Conservation (phyloP, 352 stramenopile genomes). For the Phytopythium helicoides region DNA sequence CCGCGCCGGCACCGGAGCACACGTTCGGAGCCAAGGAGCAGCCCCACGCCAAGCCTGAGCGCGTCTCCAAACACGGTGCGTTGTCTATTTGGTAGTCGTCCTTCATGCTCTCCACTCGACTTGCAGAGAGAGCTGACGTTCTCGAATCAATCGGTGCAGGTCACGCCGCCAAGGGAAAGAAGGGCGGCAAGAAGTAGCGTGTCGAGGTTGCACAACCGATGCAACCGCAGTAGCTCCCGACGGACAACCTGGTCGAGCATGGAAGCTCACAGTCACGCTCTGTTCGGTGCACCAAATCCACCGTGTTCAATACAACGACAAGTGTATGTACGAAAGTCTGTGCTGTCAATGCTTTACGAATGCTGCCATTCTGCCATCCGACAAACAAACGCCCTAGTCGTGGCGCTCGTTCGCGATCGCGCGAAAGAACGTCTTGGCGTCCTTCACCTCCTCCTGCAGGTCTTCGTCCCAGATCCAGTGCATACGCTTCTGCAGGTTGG, state of each 20-base stretch:
- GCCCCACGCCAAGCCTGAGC: conserved; percentile 20
- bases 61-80: not conserved
- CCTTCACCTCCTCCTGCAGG: conserved; percentile 25
- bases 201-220: not conserved
- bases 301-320: too few species aligned
- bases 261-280: too few species aligned
- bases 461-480: conserved; percentile 34
- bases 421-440: conserved; percentile 21
- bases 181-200: conserved; percentile 6
- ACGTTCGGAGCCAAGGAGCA: conserved; percentile 52
- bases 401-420: conserved; percentile 11
- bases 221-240: not conserved
- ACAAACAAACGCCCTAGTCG: not conserved
- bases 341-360: too few species aligned
- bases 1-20: too few species aligned
- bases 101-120: too few species aligned
- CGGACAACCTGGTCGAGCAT: too few species aligned
- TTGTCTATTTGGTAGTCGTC: too few species aligned
- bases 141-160: too few species aligned
- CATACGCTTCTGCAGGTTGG: conserved; percentile 24
- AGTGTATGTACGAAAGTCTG: too few species aligned
- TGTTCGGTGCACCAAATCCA: too few species aligned
- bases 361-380: too few species aligned
- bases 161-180: conserved; percentile 2
- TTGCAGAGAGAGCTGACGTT: too few species aligned